A percentile compares a stretch with the other conserved stretches of the same genome.
Conservation (phyloP, 2,329 filamentous ascomycete genomes). For the Trichoderma breve region DNA sequence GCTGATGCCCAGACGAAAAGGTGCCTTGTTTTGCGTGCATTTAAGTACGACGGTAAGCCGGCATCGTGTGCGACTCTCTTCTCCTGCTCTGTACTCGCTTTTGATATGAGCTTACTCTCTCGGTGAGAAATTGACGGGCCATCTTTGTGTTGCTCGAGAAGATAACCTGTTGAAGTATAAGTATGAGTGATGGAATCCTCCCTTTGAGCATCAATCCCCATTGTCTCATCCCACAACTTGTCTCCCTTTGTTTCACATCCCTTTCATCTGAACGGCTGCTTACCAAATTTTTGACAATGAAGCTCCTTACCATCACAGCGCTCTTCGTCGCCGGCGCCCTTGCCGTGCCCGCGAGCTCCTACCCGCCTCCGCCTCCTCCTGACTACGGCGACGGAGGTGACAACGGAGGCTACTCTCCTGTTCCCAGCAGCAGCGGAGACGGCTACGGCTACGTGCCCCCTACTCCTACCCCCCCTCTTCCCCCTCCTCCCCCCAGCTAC, state of each 20-base stretch:
- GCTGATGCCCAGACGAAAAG: neutral
- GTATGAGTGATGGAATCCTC: neutral
- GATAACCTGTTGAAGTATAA: neutral
- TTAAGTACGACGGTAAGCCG: neutral
- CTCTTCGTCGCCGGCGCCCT: constrained; percentile 11
- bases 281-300: constrained; percentile 1
- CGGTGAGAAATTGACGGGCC: neutral
- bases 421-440: neutral
- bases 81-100: neutral
- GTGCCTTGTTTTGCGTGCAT: neutral
- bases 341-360: neutral
- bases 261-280: neutral
- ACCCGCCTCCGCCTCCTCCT: neutral
- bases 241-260: neutral
- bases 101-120: neutral
- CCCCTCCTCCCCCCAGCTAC: neutral
- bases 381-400: neutral
- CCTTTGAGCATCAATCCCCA: neutral
- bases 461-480: neutral
- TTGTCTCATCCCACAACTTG: neutral
- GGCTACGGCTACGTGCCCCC: neutral
- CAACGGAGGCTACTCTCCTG: neutral
- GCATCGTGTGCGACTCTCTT: neutral
- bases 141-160: neutral
- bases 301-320: constrained; percentile 15